Evolutionary conservation across 2,329 filamentous ascomycete genomes (phyloP), one percentile per base, ranked within the genome.

Genomic region (Acarospora socialis): DNA sequence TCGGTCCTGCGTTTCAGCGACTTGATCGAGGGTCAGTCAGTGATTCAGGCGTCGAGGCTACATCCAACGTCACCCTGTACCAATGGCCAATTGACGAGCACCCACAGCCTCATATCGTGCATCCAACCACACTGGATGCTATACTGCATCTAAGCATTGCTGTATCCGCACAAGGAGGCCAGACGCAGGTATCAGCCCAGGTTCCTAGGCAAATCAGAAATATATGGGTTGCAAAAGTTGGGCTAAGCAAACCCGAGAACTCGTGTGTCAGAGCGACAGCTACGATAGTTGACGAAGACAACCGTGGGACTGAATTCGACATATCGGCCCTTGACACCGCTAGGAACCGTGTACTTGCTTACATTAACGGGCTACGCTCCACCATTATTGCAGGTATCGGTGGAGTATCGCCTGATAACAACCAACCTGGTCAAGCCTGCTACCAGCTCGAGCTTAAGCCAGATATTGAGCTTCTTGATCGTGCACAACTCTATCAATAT

Each of bases 1-100:
- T 18, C 16, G 34, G 36, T 7, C 26, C 36, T 12, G 15, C 19
- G 4, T 39, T 36, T 18, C 33, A 24, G 13, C 20, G 13, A 12
- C 22, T 37, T n/a, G n/a, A n/a, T n/a, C n/a, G n/a, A n/a, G n/a
- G n/a, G n/a, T n/a, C n/a, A n/a, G 7, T 19, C 25, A 5, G 10
- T 22, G 7, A 37, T 37, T 16, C 19, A 21, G 3, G 21, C 20
- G n/a, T n/a, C n/a, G n/a, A n/a, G n/a, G n/a, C n/a, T n/a, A n/a
- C n/a, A n/a, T n/a, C n/a, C n/a, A n/a, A n/a, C n/a, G n/a, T n/a
- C n/a, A n/a, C n/a, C n/a, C n/a, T n/a, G n/a, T n/a, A n/a, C n/a
- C n/a, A n/a, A n/a, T n/a, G n/a, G n/a, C n/a, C n/a, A n/a, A n/a
- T n/a, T n/a, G n/a, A n/a, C n/a, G n/a, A n/a, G n/a, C n/a, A n/a